These are phyloP conservation scores for Galerina sulciceps DNA, from an alignment of 768 basidiomycete genomes.

Conservation along the genomic window DNA sequence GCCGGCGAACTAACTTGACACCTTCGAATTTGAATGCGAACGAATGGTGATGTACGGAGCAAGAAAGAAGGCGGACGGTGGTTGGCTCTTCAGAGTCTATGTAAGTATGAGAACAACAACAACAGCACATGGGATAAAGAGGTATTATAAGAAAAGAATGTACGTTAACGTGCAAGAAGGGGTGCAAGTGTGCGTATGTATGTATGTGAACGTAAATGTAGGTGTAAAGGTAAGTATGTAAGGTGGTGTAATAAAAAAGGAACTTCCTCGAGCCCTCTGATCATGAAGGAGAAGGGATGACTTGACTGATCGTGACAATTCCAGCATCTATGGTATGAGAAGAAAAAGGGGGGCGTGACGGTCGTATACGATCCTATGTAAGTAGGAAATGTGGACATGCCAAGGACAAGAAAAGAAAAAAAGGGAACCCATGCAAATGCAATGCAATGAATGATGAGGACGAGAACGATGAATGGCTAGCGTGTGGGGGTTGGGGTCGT, in stretches of 20 bases:
- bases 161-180: background rate
- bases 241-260: background rate
- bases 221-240: background rate
- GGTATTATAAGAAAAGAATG: no score
- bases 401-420: background rate
- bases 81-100: background rate
- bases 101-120: no score
- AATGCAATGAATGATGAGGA: constrained; percentile 1
- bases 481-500: no score
- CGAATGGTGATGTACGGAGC: background rate
- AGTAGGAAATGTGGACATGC: background rate
- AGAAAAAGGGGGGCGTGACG: background rate
- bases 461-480: background rate
- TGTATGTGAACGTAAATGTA: background rate
- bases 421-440: background rate
- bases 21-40: background rate
- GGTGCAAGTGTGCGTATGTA: background rate
- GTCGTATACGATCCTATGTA: background rate
- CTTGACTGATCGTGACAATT: background rate
- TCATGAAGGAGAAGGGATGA: background rate
- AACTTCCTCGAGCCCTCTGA: background rate
- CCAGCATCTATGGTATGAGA: constrained; percentile 1
- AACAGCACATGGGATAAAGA: no score
- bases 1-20: background rate
- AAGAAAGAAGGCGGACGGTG: background rate